Evolutionary conservation across 2,329 filamentous ascomycete genomes (phyloP).

Genomic region (Alternaria postmessia): DNA sequence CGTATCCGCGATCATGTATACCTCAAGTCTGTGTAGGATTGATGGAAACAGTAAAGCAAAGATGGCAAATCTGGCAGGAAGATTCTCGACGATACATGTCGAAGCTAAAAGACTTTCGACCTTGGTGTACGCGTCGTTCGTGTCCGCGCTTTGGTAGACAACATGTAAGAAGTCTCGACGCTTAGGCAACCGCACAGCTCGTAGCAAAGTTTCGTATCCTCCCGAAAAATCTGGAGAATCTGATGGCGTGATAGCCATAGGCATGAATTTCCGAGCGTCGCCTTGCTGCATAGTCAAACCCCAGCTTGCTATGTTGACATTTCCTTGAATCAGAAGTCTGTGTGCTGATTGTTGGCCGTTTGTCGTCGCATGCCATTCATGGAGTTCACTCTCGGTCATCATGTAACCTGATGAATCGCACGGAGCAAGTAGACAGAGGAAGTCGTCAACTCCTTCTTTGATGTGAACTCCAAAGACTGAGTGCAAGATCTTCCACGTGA

Average conservation of each 20-base stretch:
- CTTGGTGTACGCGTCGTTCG: slow-evolving; percentile 50
- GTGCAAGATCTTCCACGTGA: slow-evolving; percentile 39
- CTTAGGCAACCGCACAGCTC: slow-evolving; percentile 57
- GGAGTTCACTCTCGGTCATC: slow-evolving; percentile 19
- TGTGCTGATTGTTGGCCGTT: slow-evolving; percentile 19
- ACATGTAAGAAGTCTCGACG: slow-evolving; percentile 68
- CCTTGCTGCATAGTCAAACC: slow-evolving; percentile 33
- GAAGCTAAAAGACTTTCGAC: slow-evolving; percentile 59
- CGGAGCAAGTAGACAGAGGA: slow-evolving; percentile 42
- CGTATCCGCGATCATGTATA: slow-evolving; percentile 67
- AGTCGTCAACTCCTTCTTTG: slow-evolving; percentile 34
- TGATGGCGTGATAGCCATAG: background rate
- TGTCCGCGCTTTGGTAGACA: slow-evolving; percentile 12
- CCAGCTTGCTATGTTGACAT: slow-evolving; percentile 24
- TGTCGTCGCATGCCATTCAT: slow-evolving; percentile 26
- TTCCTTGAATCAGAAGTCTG: slow-evolving; percentile 19
- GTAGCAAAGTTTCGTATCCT: slow-evolving; percentile 14
- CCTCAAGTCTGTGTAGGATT: slow-evolving; percentile 74
- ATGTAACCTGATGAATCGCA: slow-evolving; percentile 18
- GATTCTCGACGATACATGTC: slow-evolving; percentile 57
- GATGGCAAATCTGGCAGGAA: slow-evolving; percentile 57
- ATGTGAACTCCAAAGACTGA: slow-evolving; percentile 34
- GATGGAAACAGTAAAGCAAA: slow-evolving; percentile 73
- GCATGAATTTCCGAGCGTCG: slow-evolving; percentile 36
- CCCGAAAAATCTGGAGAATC: background rate